Evolutionary conservation across 495 filamentous ascomycete species (phyloP), one percentile per base, ranked within the genome.

Genomic region (Penicillium pulvis): DNA sequence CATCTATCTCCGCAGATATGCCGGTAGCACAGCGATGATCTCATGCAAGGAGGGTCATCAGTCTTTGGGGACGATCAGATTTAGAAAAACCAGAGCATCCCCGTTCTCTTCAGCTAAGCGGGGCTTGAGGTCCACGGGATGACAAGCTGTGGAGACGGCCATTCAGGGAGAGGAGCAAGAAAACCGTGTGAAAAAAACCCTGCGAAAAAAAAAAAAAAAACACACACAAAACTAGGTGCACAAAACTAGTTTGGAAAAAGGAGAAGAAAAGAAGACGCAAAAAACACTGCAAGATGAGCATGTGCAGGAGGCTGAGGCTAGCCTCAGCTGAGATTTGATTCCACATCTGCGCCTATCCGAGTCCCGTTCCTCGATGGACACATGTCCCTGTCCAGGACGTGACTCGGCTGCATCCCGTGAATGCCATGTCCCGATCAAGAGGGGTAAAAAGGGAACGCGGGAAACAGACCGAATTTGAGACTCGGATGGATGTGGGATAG

Each of bases 41-140:
- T 41, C 56, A 64, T 62, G 64, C 61, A 67, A 67, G 61, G 64
- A 58, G 35, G 20, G n/a, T 7, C 33, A 41, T 24, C 49, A 41
- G 16, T 2, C 9, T 42, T 53, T 6, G 33, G 33, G 12, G 17
- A 46, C 24, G 19, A 23, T 46, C 19, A 0, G 10, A 7, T 46
- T 46, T 11, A 14, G 6, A 42, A 55, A 33, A 43, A 33, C 45
- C 45, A 47, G 10, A 14, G 31, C 44, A 28, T 12, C 9, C 20
- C 16, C 43, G 6, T 50, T 33, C 4, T 19, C 26, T 33, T 50
- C 47, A 50, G 47, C 26, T 33, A 30, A 30, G 24, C 47, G 47
- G 47, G 47, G 47, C 47, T 33, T 50, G 26, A 30, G 47, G 43
- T 33, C 47, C 47, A 50, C 47, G 47, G 30, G 30, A 12, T 50